Evolutionary conservation across 2,329 filamentous ascomycete species (phyloP).

Genomic region (Pseudocercospora pini-densiflorae): DNA sequence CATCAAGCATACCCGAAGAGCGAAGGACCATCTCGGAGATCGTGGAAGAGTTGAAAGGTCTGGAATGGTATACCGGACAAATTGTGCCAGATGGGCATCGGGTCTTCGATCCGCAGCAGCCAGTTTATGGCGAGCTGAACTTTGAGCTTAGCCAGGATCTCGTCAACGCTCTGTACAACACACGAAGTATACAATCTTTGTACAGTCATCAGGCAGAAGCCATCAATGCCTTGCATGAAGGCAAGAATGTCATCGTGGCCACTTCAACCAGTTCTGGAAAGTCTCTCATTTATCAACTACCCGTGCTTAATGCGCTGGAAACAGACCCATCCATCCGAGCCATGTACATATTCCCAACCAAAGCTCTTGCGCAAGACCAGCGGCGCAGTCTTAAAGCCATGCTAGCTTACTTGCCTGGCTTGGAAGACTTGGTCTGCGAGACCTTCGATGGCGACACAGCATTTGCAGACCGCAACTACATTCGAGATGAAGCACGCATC

Average conservation of each 20-base stretch:
- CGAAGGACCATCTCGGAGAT: slow-evolving; percentile 83
- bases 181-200: slow-evolving; percentile 80
- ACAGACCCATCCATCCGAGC: slow-evolving; percentile 76
- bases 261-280: slow-evolving; percentile 98
- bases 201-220: slow-evolving; percentile 94
- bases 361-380: slow-evolving; percentile 94
- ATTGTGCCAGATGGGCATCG: slow-evolving; percentile 93
- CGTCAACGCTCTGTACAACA: slow-evolving; percentile 96
- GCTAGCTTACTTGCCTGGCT: slow-evolving; percentile 75
- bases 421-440: slow-evolving; percentile 80
- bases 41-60: slow-evolving; percentile 77
- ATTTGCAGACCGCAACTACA: slow-evolving; percentile 74
- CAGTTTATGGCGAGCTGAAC: slow-evolving; percentile 80
- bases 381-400: slow-evolving; percentile 85
- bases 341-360: slow-evolving; percentile 98
- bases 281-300: slow-evolving; percentile 96
- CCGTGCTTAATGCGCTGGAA: slow-evolving; percentile 86
- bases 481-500: slow-evolving; percentile 86
- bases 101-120: slow-evolving; percentile 82
- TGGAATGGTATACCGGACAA: slow-evolving; percentile 88
- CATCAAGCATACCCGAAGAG: slow-evolving; percentile 76
- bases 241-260: slow-evolving; percentile 85
- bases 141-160: slow-evolving; percentile 88
- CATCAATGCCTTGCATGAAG: slow-evolving; percentile 83
- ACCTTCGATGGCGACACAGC: slow-evolving; percentile 96